phyloP scores from a whole-genome alignment of 768 basidiomycete species.

The Lentinula sp. region DNA sequence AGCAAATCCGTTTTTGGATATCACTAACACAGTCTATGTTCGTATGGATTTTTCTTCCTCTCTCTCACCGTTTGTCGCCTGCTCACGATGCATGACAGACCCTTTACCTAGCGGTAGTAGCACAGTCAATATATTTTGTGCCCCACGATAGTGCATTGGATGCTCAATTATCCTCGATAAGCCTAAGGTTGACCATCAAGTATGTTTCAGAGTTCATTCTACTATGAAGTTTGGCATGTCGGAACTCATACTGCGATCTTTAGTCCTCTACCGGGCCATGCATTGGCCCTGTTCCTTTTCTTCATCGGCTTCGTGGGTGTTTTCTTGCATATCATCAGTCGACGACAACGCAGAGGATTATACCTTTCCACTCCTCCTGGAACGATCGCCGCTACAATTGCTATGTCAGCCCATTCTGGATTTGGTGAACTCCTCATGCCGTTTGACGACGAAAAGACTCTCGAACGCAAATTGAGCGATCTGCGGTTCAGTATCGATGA shows the following conservation, averaged over 20 bases:
- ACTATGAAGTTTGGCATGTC: neutral
- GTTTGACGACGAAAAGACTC: slow-evolving; percentile 40
- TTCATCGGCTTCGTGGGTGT: slow-evolving; percentile 42
- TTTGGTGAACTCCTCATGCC: slow-evolving; percentile 58
- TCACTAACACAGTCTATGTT: slow-evolving; percentile 49
- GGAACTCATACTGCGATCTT: neutral
- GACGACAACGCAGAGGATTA: slow-evolving; percentile 38
- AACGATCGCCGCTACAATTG: slow-evolving; percentile 48
- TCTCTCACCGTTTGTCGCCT: neutral
- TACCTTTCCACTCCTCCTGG: slow-evolving; percentile 52
- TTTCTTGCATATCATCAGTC: slow-evolving; percentile 40
- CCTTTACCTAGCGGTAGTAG: slow-evolving; percentile 50
- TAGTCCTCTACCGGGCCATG: slow-evolving; percentile 49
- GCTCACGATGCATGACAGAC: slow-evolving; percentile 29
- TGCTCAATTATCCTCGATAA: slow-evolving; percentile 32
- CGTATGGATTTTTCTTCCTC: slow-evolving; percentile 14
- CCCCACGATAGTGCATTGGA: slow-evolving; percentile 27
- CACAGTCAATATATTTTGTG: slow-evolving; percentile 57
- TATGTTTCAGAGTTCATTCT: slow-evolving; percentile 24
- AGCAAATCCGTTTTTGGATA: slow-evolving; percentile 43
- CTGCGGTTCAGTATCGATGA: slow-evolving; percentile 50
- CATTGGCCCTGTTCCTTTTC: slow-evolving; percentile 43
- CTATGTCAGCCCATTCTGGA: slow-evolving; percentile 55
- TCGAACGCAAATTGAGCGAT: slow-evolving; percentile 43
- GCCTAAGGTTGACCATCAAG: slow-evolving; percentile 54